These are phyloP conservation scores for Aotearoamyces nothofagi DNA, from an alignment of 2,329 filamentous ascomycete genomes.

Conservation along the genomic window DNA sequence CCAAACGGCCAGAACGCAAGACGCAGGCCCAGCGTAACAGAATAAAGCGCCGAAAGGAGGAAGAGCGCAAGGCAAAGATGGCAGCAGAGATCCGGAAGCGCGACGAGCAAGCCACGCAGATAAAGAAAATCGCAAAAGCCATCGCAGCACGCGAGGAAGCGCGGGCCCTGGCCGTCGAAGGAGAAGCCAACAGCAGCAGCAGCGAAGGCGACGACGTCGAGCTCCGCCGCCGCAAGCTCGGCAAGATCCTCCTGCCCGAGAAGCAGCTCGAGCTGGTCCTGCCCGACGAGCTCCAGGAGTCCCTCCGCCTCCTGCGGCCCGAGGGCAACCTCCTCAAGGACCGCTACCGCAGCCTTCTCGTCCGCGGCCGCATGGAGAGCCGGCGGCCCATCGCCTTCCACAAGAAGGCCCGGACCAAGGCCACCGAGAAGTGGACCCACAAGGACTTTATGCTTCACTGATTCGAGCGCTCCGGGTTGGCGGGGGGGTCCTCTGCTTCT, in stretches of 20 bases:
- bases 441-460: conserved; percentile 62
- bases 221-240: conserved; percentile 58
- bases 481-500: no score
- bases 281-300: conserved; percentile 70
- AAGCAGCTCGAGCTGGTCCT: conserved; percentile 69
- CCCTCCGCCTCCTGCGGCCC: conserved; percentile 69
- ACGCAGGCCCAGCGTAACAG: conserved; percentile 77
- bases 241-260: conserved; percentile 59
- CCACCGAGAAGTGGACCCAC: conserved; percentile 93
- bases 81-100: conserved; percentile 61
- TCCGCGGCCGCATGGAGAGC: conserved; percentile 79
- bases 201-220: conserved; percentile 44
- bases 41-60: conserved; percentile 76
- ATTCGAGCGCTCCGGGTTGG: no score
- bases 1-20: conserved; percentile 72
- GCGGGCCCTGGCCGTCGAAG: conserved; percentile 26
- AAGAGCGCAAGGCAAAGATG: conserved; percentile 62
- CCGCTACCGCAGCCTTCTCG: conserved; percentile 74
- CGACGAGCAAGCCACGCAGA: conserved; percentile 53
- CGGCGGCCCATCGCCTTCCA: conserved; percentile 64
- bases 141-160: conserved; percentile 41
- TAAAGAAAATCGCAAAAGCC: conserved; percentile 55
- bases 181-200: conserved; percentile 33
- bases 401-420: conserved; percentile 67
- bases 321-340: conserved; percentile 94